A percentile compares a stretch with the other conserved stretches of the same genome.
Evolutionary conservation across 306 rosid species (phyloP).

Genomic region (Trichosanthes truncata): DNA sequence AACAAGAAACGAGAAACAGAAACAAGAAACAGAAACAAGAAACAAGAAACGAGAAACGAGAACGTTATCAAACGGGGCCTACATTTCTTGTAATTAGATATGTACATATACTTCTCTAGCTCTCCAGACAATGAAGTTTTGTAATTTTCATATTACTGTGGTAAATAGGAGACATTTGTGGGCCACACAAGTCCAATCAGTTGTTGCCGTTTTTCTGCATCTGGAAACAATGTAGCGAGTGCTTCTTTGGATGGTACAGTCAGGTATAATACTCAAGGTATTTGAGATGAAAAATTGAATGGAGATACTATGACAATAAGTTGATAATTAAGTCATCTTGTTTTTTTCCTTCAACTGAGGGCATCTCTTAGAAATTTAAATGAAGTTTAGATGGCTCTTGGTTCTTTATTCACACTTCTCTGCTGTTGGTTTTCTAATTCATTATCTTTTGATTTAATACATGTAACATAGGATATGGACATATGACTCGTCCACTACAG

Average conservation of each 20-base stretch:
- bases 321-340: neutral
- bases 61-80: no score
- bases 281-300: neutral
- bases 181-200: conserved; percentile 93
- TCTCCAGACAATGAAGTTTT: neutral
- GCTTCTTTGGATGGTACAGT: conserved; percentile 94
- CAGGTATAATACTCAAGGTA: conserved; percentile 37
- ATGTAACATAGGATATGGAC: conserved; percentile 75
- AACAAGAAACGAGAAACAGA: no score
- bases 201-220: conserved; percentile 86
- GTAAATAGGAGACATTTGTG: conserved; percentile 83
- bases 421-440: neutral
- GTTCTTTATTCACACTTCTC: neutral
- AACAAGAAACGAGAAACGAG: no score
- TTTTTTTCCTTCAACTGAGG: neutral
- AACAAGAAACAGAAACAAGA: no score
- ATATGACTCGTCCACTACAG: conserved; percentile 77
- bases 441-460: neutral
- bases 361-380: neutral
- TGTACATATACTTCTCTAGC: neutral
- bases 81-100: neutral
- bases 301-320: neutral
- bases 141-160: conserved; percentile 25
- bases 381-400: neutral
- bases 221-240: conserved; percentile 93